These are phyloP conservation scores for Neopestalotiopsis sp. DNA, from an alignment of 2,329 filamentous ascomycete species.

Conservation along the genomic window DNA sequence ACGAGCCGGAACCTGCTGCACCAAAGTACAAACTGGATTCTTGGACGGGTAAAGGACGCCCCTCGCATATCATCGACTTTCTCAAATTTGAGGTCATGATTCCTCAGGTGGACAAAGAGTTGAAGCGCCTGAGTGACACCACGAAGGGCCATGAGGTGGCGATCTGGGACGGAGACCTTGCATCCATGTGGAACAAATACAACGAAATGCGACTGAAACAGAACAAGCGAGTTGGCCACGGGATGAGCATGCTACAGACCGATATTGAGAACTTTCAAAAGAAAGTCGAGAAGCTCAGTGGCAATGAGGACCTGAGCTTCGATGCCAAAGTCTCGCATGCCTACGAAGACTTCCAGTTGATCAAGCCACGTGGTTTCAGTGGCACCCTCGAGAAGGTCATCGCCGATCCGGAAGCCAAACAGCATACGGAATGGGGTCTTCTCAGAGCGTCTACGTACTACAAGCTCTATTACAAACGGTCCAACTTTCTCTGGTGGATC, in stretches of 20 bases:
- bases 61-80: conserved; percentile 64
- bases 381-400: conserved; percentile 36
- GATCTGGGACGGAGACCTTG: conserved; percentile 44
- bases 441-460: conserved; percentile 57
- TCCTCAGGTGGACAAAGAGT: conserved; percentile 42
- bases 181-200: neutral
- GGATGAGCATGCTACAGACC: neutral
- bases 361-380: conserved; percentile 23
- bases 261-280: conserved; percentile 2
- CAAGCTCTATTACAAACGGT: conserved; percentile 37
- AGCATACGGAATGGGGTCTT: conserved; percentile 49
- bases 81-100: conserved; percentile 62
- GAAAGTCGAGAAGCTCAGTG: neutral
- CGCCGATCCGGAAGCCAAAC: conserved; percentile 30
- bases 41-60: conserved; percentile 30
- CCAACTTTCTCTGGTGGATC: conserved; percentile 51
- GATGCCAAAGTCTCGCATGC: neutral
- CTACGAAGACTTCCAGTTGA: conserved; percentile 29
- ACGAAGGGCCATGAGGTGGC: conserved; percentile 22
- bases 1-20: conserved; percentile 28
- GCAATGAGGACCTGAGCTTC: neutral
- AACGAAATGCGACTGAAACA: neutral
- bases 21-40: conserved; percentile 50
- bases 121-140: conserved; percentile 38
- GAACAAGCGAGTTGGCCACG: neutral